Base-by-base conservation (phyloP, 495 filamentous ascomycete genomes). In the Parathielavia hyrcaniae region DNA sequence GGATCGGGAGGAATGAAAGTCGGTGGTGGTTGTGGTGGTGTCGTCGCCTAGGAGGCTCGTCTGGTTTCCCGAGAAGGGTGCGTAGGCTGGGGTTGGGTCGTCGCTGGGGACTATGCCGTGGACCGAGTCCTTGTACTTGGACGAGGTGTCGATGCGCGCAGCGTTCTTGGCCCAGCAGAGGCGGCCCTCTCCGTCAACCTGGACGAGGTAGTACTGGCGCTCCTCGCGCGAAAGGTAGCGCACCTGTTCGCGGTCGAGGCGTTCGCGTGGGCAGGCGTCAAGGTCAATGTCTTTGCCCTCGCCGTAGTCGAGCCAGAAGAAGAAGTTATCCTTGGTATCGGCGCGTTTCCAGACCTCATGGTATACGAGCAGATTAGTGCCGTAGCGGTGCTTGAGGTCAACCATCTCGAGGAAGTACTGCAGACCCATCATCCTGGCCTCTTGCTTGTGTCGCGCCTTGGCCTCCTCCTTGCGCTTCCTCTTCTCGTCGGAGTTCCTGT, bases 401-500 rank as follows among this genome's bases (percentile, higher is more conserved):
- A 96, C 88, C 87, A 97, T 92, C 67, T 97, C 91, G 5, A 97
- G 75, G 61, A 95, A 96, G 67, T 96, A 97, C 59, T 86, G 85
- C 35, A 96, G 69, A 50, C 89, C 90, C 89, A 97, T 92, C 61
- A 81, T 83, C 68, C 86, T 88, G 1, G 89, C 82, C 2, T 76
- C 79, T 58, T 83, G 76, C 50, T 73, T 74, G 52, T 76, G 74
- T 44, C 74, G 70, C 11, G 65, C 65, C 60, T 74, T 77, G 26
- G 75, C 75, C 36, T 77, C 71, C 38, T 77, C 73, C 62, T 67
- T 71, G 55, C 64, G 62, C 17, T 74, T 69, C 49, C 70, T 68
- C 36, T 72, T 69, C 53, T 69, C 72, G 5, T 35, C 17, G 17
- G 44, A 43, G 23, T 34, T 50, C 13, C 34, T 64, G 53, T 20